These are phyloP conservation scores for Collybiopsis luxurians DNA, from an alignment of 768 basidiomycete genomes.

Conservation along the genomic window DNA sequence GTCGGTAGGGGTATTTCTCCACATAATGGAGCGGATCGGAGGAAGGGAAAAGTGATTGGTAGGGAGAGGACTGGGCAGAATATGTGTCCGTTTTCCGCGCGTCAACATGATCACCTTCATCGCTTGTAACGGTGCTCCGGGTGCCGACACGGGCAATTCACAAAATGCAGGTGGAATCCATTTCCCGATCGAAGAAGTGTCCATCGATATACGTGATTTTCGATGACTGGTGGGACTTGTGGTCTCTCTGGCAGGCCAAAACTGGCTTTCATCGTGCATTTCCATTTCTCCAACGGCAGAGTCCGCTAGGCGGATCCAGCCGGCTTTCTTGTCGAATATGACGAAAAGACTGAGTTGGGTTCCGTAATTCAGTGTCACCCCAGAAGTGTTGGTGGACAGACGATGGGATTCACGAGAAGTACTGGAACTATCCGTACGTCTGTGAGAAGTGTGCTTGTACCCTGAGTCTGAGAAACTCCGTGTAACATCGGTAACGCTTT, in stretches of 20 bases:
- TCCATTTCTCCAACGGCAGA: slow-evolving; percentile 80
- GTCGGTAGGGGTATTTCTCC: slow-evolving; percentile 56
- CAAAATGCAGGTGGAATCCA: slow-evolving; percentile 53
- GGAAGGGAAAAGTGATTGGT: slow-evolving; percentile 39
- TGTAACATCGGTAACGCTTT: slow-evolving; percentile 53
- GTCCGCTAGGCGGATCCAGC: slow-evolving; percentile 78
- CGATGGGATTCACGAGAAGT: slow-evolving; percentile 30
- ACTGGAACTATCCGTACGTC: slow-evolving; percentile 39
- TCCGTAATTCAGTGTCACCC: slow-evolving; percentile 47
- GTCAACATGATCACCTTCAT: slow-evolving; percentile 63
- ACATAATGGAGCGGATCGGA: slow-evolving; percentile 54
- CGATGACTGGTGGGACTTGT: slow-evolving; percentile 11
- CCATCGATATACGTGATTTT: slow-evolving; percentile 24
- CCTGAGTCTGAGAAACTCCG: slow-evolving; percentile 42
- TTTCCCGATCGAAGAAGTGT: slow-evolving; percentile 18
- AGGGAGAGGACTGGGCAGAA: slow-evolving; percentile 68
- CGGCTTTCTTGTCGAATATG: slow-evolving; percentile 84
- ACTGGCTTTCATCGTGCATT: slow-evolving; percentile 41
- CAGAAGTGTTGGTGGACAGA: slow-evolving; percentile 24
- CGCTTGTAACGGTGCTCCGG: slow-evolving; percentile 23
- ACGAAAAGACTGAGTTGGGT: slow-evolving; percentile 79
- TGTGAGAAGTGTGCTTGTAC: slow-evolving; percentile 29
- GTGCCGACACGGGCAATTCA: slow-evolving; percentile 41
- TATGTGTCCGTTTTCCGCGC: slow-evolving; percentile 64
- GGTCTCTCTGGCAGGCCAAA: slow-evolving; percentile 17